Evolutionary conservation across 768 basidiomycete genomes (phyloP), one percentile per base, ranked within the genome.

Genomic region (Leccinellum luteum): DNA sequence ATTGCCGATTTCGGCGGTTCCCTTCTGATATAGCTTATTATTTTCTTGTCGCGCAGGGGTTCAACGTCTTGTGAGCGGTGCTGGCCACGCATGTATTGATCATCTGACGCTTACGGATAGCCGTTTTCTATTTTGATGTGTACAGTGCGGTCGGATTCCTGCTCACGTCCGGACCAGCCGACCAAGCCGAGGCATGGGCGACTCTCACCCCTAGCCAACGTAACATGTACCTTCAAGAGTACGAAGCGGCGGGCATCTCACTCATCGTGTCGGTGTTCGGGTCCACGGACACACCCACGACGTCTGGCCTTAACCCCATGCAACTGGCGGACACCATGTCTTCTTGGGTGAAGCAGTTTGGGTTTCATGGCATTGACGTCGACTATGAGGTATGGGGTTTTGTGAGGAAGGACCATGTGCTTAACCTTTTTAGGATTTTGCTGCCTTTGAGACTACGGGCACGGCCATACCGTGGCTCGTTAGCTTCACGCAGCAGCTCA

Each of bases 181-280:
- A 51, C 12, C 51, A 51, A 21, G 51, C 51, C 8, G 34, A 51
- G 14, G 9, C 51, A 63, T 81, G 78, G 78, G 66, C 72, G 14
- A 60, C 56, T 43, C 69, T 81, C 3, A 66, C 72, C 1, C 67
- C 73, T 2, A 56, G 60, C 19, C 65, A 78, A 31, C 76, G 81
- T n/a, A 62, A 73, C 15, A 34, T 72, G 19, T 73, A 80, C 62
- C 73, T 81, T 58, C 62, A 76, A 1, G 72, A 78, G 56, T 85
- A 84, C 64, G 69, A 71, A 25, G 75, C 77, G 1, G 81, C 81
- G 13, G 82, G 82, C 10, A 82, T 83, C 67, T 78, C 77, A 45
- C 65, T 85, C 30, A 77, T 85, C 57, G 83, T 84, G 4, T 81
- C 81, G 47, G 74, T 73, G 6, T 83, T 84, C 61, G 80, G 79